A percentile compares a stretch with the other conserved stretches of the same genome.
Conservation (phyloP, 257 asterid species). For the Solanum paucissectum region DNA sequence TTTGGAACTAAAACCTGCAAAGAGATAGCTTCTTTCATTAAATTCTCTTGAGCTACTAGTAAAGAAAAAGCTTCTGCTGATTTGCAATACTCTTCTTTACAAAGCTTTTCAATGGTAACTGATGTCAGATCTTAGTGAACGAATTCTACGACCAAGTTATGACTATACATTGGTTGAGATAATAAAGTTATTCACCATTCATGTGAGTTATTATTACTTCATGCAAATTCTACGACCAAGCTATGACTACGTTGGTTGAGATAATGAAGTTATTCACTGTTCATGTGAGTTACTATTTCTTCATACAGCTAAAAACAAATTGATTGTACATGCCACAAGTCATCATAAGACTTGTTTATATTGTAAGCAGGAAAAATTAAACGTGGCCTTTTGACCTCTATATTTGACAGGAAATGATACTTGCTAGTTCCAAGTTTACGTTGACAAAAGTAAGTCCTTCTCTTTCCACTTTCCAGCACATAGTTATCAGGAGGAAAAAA, state of each 20-base stretch:
- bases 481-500: not conserved
- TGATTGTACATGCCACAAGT: not conserved
- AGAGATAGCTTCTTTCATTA: not conserved
- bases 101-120: not conserved
- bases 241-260: not conserved
- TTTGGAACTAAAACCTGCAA: not conserved
- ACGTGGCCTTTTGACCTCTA: not conserved
- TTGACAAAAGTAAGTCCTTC: conserved; percentile 35
- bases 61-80: not conserved
- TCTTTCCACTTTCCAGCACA: not conserved
- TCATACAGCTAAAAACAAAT: not conserved
- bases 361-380: not conserved
- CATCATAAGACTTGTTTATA: not conserved
- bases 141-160: not conserved
- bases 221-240: not conserved
- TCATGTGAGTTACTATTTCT: not conserved
- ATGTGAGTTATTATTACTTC: not conserved
- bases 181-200: not conserved
- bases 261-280: not conserved
- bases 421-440: conserved; percentile 57
- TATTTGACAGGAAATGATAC: conserved; percentile 74
- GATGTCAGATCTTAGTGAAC: not conserved
- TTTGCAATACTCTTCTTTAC: not conserved
- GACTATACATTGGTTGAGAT: not conserved
- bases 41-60: not conserved